Base-by-base conservation (phyloP, 2,329 filamentous ascomycete genomes). In the Colletotrichum graminicola region DNA sequence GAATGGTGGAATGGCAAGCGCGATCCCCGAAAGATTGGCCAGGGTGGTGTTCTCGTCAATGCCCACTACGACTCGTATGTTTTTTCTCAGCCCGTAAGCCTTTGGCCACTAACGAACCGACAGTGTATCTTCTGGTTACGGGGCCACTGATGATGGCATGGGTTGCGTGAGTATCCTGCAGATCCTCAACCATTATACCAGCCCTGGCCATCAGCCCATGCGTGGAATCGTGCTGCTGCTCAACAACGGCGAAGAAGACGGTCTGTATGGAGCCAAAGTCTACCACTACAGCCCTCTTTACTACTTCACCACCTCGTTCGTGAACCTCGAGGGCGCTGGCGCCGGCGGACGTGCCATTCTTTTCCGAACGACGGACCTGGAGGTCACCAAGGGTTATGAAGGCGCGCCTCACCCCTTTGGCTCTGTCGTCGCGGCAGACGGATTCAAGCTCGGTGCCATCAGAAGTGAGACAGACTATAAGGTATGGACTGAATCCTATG, bases 191-290 rank as follows among this genome's bases (percentile, higher is more conserved):
- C 94, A 97, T 81, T 98, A 97, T 79, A 94, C 94, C 1, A 87
- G 87, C 2, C 83, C 88, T 0, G 90, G 87, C 36, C 90, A 93
- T 74, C 90, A 90, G 77, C 95, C 95, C 2, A 91, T 90, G 77
- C 90, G 92, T 75, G 95, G 95, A 2, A 87, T 99, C 54, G 89
- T 98, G 18, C 87, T 94, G 12, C 86, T 98, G 36, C 88, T 98
- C 78, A 99, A 99, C 85, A 98, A 98, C 77, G 95, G 93, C 45
- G 96, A 99, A 78, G 96, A 99, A 79, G 95, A 98, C 77, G 96
- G 91, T 45, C 84, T 98, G 14, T 93, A 97, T 74, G 96, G 96
- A 1, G 94, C 95, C 8, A 89, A 90, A 72, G 94, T 93, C 7
- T 98, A 97, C 77, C 91, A 93, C 36, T 90, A 94, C 75, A 94